Base-by-base conservation (phyloP, 352 stramenopile species). In the Peronospora belbahrii region DNA sequence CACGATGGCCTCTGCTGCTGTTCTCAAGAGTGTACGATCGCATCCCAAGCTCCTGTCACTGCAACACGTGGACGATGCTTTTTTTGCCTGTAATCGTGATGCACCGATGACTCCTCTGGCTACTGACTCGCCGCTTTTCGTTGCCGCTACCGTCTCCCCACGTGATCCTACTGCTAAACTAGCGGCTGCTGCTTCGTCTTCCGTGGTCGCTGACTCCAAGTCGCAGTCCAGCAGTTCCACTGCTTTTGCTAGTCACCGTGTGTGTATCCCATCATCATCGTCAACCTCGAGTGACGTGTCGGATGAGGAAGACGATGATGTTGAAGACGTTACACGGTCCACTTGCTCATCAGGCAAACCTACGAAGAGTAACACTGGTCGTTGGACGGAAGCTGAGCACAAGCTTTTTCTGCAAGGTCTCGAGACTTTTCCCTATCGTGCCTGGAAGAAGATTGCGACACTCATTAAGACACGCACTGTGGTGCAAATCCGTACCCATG, bases 401-500 rank as follows among this genome's bases (percentile, higher is more conserved):
- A 81, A 91, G 63, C 73, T 94, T n/a, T 94, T 94, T 46, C 61
- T 94, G 10, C 72, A 91, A 50, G 82, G 82, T 0, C 74, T 94
- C 32, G 78, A 91, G 57, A 78, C 75, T 45, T 94, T 91, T 51
- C 78, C 78, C 24, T 90, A 91, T 51, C 75, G 78, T 19, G 82
- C 79, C 10, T 94, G 82, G 82, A 94, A 94, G 69, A 91, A 94
- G 64, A 98, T 99, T 15, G 85, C 88, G 17, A 81, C 77, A 33
- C 71, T 92, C 18, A 97, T 98, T 66, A 92, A 94, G 52, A 97
- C 92, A 17, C 72, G 95, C 43, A 97, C 87, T 5, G 79, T 94
- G 30, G 82, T 94, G 45, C 82, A 94, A 66, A 94, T 94, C 53
- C 82, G 82, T 36, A 94, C 82, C 4, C 82, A 94, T 36, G 82